phyloP scores from a whole-genome alignment of 2,329 filamentous ascomycete species.

The Exophiala viscosa region DNA sequence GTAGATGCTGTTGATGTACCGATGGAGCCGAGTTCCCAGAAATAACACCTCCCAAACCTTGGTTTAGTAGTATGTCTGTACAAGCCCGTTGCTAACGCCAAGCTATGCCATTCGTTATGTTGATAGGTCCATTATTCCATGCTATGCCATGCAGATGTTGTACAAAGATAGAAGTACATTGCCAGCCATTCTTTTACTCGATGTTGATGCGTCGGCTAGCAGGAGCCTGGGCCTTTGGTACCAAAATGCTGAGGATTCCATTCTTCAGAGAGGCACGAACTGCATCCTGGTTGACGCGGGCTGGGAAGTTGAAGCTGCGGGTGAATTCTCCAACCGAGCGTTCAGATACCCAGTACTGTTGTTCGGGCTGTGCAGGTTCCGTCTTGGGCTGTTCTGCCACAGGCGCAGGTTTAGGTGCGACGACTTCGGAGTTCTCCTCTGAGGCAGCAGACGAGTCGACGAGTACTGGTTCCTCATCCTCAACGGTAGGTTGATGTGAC shows the following conservation, averaged over 20 bases:
- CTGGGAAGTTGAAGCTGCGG: conserved; percentile 57
- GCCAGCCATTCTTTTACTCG: conserved; percentile 40
- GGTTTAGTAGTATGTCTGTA: neutral
- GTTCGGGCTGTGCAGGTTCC: conserved; percentile 24
- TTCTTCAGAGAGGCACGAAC: conserved; percentile 60
- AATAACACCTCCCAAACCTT: neutral
- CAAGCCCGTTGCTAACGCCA: conserved; percentile 4
- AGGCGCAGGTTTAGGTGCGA: conserved; percentile 32
- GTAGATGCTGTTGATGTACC: conserved; percentile 1
- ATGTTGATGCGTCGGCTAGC: conserved; percentile 53
- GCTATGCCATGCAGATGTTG: conserved; percentile 6
- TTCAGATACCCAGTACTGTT: conserved; percentile 59
- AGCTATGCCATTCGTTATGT: conserved; percentile 8
- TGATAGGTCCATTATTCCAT: neutral
- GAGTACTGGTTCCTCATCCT: conserved; percentile 41
- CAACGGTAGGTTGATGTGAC: conserved; percentile 43
- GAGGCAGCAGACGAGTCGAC: conserved; percentile 19
- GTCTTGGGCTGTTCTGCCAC: conserved; percentile 27
- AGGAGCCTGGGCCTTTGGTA: conserved; percentile 54
- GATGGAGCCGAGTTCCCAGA: conserved; percentile 10
- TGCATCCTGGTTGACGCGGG: conserved; percentile 56
- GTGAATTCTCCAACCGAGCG: conserved; percentile 58
- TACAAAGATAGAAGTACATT: conserved; percentile 4
- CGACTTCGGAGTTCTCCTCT: conserved; percentile 26
- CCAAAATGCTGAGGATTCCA: conserved; percentile 54